Base-by-base conservation (phyloP, 2,329 filamentous ascomycete species). In the Neodidymelliopsis sp. region DNA sequence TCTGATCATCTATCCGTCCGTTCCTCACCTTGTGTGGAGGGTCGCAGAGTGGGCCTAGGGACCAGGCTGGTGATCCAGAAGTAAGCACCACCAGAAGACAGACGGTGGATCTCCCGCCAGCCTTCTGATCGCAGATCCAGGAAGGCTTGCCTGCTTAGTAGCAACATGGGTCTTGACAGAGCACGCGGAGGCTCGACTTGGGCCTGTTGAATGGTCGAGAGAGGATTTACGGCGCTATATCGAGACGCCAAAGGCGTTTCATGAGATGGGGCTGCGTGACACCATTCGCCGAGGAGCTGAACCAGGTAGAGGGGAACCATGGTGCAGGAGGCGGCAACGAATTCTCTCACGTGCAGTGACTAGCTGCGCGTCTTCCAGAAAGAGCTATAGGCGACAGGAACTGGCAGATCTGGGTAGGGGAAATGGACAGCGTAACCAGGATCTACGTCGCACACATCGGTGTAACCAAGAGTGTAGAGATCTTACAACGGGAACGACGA, bases 231-330 rank as follows among this genome's bases (percentile, higher is more conserved):
- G 62, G 52, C 58, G 54, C 53, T 57, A 57, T 47, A 46, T 50
- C 48, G 60, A 37, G 38, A 54, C 42, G 54, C 56, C 54, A 41
- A 53, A 41, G 53, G 54, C 49, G 48, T 53, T 54, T 47, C 57
- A 61, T 59, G 61, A 57, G 57, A 62, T 60, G 64, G 67, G 66
- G 66, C 67, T 66, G 62, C 35, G 47, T 50, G 40, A 59, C 59
- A 62, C 62, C 51, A 56, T 54, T 60, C 53, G 44, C 33, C 36
- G 48, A 36, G 40, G 40, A 66, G 57, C 54, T 63, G 63, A 62
- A 67, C 63, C 64, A 49, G 66, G 62, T 53, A 60, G 50, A 45
- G 53, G 58, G 63, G 49, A 36, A 43, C 41, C 24, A 51, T 56
- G 35, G 53, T 59, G 59, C 60, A 60, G 51, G 48, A 29, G 53